Evolutionary conservation across 176 grass and related monocot species (phyloP).

Genomic region (Chloris gayana): DNA sequence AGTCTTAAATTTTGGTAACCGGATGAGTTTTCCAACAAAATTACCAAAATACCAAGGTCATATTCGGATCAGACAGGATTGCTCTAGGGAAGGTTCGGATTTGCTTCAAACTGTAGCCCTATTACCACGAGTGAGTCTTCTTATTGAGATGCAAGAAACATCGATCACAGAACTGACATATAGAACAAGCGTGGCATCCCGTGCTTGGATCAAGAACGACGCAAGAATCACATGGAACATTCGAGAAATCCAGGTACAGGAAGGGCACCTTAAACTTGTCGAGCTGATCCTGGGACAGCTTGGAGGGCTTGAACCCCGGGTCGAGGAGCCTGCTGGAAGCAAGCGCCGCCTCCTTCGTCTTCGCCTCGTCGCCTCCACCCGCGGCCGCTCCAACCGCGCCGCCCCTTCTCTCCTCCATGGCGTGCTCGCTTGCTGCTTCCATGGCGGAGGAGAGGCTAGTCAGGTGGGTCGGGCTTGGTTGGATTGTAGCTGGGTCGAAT

Average conservation of each 20-base stretch:
- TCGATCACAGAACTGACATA: not conserved
- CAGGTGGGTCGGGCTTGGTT: not conserved
- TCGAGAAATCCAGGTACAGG: constrained; percentile 14
- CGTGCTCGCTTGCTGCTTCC: constrained; percentile 11
- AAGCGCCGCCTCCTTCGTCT: constrained; percentile 58
- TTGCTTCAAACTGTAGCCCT: not conserved
- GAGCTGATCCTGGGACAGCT: constrained; percentile 61
- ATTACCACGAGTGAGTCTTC: too few species aligned
- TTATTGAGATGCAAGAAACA: not conserved
- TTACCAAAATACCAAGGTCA: not conserved
- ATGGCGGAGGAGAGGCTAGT: not conserved
- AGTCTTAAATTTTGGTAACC: not conserved
- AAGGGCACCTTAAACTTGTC: constrained; percentile 72
- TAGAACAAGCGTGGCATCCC: not conserved
- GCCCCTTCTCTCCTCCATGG: constrained; percentile 3
- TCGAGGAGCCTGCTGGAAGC: constrained; percentile 56
- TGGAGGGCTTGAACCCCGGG: constrained; percentile 66
- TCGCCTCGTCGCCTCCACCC: constrained; percentile 29
- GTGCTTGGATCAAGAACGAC: too few species aligned
- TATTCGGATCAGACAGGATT: not conserved
- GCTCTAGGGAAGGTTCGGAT: not conserved
- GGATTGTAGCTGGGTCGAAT: not conserved
- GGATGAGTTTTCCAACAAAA: not conserved
- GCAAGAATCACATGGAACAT: not conserved
- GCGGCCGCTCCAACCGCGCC: not conserved